These are phyloP conservation scores for Chalciporus piperatus DNA, from an alignment of 768 basidiomycete genomes.

Conservation along the genomic window DNA sequence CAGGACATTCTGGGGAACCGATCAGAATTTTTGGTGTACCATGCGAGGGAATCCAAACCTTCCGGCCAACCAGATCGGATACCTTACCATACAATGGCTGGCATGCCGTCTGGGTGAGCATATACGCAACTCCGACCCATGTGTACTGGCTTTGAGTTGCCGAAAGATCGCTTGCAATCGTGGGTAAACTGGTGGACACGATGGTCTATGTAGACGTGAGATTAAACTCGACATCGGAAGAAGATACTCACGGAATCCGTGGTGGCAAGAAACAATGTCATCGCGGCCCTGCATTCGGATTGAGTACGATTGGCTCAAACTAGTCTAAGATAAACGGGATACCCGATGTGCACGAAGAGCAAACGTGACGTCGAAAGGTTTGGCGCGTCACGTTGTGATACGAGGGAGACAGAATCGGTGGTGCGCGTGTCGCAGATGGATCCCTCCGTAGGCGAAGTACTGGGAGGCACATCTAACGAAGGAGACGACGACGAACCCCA, in stretches of 20 bases:
- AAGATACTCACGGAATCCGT: conserved; percentile 68
- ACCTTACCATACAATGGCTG: conserved; percentile 81
- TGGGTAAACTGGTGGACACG: conserved; percentile 81
- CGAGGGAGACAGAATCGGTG: conserved; percentile 24
- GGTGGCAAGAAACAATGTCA: conserved; percentile 81
- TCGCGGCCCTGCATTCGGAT: conserved; percentile 53
- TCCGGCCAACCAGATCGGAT: conserved; percentile 77
- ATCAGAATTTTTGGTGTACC: conserved; percentile 3
- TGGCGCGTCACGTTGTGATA: conserved; percentile 17
- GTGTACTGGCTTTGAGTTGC: conserved; percentile 75
- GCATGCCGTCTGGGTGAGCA: conserved; percentile 83
- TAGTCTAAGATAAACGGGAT: conserved; percentile 6
- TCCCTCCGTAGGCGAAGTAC: conserved; percentile 16
- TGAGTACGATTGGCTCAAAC: conserved; percentile 11
- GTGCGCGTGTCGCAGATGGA: conserved; percentile 17
- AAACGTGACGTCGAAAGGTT: conserved; percentile 54
- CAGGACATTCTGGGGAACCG: conserved; percentile 51
- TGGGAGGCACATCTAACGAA: conserved; percentile 2
- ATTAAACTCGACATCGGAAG: not conserved
- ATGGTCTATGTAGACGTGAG: conserved; percentile 45
- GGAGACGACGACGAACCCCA: conserved; percentile 2
- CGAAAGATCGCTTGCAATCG: conserved; percentile 66
- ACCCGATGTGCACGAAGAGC: conserved; percentile 71
- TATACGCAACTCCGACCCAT: conserved; percentile 83
- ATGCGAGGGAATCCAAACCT: conserved; percentile 43